A percentile compares a stretch with the other conserved stretches of the same genome.
Conservation (phyloP, 352 stramenopile genomes). For the Saprolegnia diclina region DNA sequence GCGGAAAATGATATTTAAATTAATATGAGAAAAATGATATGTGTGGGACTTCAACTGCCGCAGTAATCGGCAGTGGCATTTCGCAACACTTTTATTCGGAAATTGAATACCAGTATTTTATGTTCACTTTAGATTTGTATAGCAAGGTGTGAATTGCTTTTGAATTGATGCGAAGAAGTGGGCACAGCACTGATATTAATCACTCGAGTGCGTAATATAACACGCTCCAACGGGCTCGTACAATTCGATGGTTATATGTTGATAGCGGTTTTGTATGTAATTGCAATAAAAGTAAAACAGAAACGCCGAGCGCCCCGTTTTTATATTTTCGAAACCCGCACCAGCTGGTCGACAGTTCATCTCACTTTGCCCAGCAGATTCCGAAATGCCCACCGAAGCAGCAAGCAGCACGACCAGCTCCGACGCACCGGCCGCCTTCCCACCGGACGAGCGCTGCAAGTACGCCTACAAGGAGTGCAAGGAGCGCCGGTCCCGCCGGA, state of each 20-base stretch:
- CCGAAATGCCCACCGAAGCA: neutral
- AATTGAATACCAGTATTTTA: neutral
- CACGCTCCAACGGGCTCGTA: neutral
- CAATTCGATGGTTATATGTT: neutral
- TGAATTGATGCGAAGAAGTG: neutral
- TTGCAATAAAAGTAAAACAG: neutral
- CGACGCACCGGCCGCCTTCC: neutral
- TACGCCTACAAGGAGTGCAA: slow-evolving; percentile 33
- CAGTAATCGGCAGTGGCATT: neutral
- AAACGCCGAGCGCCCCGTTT: neutral
- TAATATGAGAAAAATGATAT: slow-evolving; percentile 20
- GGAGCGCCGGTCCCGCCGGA: slow-evolving; percentile 27
- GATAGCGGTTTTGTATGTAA: neutral
- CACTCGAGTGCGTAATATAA: slow-evolving; percentile 18
- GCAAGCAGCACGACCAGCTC: neutral
- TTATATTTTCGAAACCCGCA: neutral
- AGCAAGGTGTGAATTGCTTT: neutral
- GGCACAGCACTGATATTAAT: slow-evolving; percentile 7
- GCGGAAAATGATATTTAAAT: neutral
- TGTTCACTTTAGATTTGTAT: neutral
- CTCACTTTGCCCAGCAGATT: slow-evolving; percentile 6
- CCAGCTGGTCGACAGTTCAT: slow-evolving; percentile 1
- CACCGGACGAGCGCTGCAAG: slow-evolving; percentile 21
- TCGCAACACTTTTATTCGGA: neutral
- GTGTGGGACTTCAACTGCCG: slow-evolving; percentile 15